These are phyloP conservation scores for Scolecobasidium constrictum DNA, from an alignment of 2,329 filamentous ascomycete species.

Conservation along the genomic window DNA sequence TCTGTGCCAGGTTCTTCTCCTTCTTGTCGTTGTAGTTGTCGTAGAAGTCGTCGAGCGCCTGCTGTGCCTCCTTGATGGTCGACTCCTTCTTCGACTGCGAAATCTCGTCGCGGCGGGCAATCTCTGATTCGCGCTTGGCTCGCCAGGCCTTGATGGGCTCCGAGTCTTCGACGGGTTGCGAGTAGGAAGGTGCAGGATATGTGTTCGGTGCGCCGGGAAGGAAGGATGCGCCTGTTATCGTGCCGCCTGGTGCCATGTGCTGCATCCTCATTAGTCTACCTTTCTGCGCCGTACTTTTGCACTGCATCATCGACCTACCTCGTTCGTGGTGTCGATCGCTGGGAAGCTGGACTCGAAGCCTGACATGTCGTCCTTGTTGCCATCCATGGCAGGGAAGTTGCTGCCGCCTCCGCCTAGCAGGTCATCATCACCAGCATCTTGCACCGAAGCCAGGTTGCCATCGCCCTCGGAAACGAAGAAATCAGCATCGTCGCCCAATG, in stretches of 20 bases:
- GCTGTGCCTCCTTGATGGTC: conserved; percentile 78
- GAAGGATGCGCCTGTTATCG: conserved; percentile 66
- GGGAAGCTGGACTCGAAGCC: conserved; percentile 87
- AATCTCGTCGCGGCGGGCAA: conserved; percentile 74
- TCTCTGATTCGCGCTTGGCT: conserved; percentile 71
- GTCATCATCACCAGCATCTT: conserved; percentile 55
- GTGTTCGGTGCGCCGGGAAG: conserved; percentile 30
- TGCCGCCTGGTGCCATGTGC: conserved; percentile 64
- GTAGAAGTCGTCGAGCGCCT: conserved; percentile 98
- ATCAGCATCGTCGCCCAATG: conserved; percentile 84
- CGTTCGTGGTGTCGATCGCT: conserved; percentile 62
- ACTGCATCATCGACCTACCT: no score
- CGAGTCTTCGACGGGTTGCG: conserved; percentile 66
- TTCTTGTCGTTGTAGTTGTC: conserved; percentile 98
- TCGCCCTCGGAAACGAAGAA: conserved; percentile 77
- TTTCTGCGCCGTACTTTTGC: background rate
- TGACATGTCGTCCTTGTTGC: conserved; percentile 39
- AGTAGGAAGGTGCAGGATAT: conserved; percentile 35
- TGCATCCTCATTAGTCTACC: conserved; percentile 21
- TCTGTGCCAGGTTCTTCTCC: conserved; percentile 84
- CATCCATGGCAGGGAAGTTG: conserved; percentile 31
- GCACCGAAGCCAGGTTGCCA: conserved; percentile 52
- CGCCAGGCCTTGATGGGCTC: conserved; percentile 87
- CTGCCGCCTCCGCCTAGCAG: conserved; percentile 54
- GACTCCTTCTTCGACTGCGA: conserved; percentile 73